Evolutionary conservation across 371 early-diverging fungal species (phyloP), one percentile per base, ranked within the genome.

Genomic region (Saksenaea vasiformis): DNA sequence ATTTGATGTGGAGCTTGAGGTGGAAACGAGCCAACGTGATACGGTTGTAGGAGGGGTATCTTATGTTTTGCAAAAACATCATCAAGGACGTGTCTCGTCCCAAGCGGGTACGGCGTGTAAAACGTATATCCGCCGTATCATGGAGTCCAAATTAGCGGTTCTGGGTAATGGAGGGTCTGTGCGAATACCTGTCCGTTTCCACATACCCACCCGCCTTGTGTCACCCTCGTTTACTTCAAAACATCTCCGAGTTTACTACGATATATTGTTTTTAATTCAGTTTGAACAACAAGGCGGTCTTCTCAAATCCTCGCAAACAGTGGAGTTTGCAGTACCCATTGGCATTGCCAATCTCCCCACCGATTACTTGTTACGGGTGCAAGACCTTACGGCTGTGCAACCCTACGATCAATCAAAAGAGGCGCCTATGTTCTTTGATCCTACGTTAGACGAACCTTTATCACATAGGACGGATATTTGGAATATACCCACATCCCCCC

Each of bases 261-360:
- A 62, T 56, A 58, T 62, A 31, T 22, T 26, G 11, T 62, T 67
- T 17, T 15, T 19, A 4, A 58, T 67, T 53, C 62, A 67, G 39
- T 41, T 67, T 17, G 39, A 39, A 27, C 57, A 14, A 43, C 64
- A 14, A 17, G 41, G 13, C 31, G 56, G 22, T 47, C 56, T n/a
- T 34, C 15, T 56, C n/a, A 63, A 57, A 19, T 56, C 47, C 14
- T 17, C 39, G 1, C 56, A 63, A 31, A 35, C 31, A 0, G 15
- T 44, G 11, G 77, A 75, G 19, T 68, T 71, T 26, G 17, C 64
- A 31, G 59, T 76, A 10, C 80, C 80, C 24, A 81, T 85, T 14
- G 91, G 94, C 17, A 91, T 93, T 89, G 98, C 98, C 28, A 96
- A 96, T 73, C 91, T 97, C 26, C 89, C 97, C 36, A 94, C 98